Evolutionary conservation across 805 yeast species (phyloP).

Genomic region (Teunomyces funiuensis): DNA sequence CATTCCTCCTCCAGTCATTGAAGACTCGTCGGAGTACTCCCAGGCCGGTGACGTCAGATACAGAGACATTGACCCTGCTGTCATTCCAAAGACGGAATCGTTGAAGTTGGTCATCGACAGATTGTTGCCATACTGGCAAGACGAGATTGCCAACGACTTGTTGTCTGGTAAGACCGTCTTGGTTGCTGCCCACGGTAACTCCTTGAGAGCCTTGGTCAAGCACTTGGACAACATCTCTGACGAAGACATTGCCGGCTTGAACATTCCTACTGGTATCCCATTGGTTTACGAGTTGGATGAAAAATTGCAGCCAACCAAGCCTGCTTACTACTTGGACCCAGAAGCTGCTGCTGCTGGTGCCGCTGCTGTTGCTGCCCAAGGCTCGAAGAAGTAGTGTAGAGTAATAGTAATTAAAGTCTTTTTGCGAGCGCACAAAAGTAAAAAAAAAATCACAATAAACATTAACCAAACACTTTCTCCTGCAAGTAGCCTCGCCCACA

Average conservation of each 20-base stretch:
- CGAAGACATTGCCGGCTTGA: slow-evolving; percentile 87
- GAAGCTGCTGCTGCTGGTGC: slow-evolving; percentile 99
- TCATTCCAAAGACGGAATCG: slow-evolving; percentile 92
- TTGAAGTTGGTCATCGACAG: slow-evolving; percentile 93
- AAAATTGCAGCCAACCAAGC: slow-evolving; percentile 83
- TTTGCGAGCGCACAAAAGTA: background rate
- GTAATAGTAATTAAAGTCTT: background rate
- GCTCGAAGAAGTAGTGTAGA: slow-evolving; percentile 42
- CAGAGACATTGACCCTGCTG: slow-evolving; percentile 77
- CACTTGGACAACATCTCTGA: slow-evolving; percentile 92
- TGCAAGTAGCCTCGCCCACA: no score
- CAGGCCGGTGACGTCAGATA: slow-evolving; percentile 87
- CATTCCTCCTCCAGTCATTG: slow-evolving; percentile 91
- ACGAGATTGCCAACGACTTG: slow-evolving; percentile 81
- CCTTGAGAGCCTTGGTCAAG: slow-evolving; percentile 93
- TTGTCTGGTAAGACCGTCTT: slow-evolving; percentile 86
- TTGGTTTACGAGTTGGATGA: slow-evolving; percentile 93
- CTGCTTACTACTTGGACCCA: slow-evolving; percentile 96
- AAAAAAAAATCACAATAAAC: background rate
- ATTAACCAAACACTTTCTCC: no score
- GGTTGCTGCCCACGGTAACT: slow-evolving; percentile 98
- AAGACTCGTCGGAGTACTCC: slow-evolving; percentile 73
- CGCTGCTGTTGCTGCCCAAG: slow-evolving; percentile 98
- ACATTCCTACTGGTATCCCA: slow-evolving; percentile 98
- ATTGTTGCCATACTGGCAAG: slow-evolving; percentile 96